Conservation (phyloP, 306 rosid species). For the Herpetospermum pedunculosum region DNA sequence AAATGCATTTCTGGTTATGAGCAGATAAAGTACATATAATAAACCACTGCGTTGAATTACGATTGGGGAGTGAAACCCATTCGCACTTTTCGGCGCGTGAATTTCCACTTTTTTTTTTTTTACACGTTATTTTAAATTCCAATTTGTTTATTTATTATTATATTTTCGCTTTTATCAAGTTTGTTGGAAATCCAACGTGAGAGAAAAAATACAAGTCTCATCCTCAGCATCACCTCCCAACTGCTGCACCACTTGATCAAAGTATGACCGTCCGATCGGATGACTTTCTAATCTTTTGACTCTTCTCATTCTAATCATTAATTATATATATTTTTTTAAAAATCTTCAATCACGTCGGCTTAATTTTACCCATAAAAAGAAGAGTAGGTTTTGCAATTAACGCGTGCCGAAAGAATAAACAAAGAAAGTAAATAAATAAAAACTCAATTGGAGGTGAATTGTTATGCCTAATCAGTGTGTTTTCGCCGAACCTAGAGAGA, state of each 20-base stretch:
- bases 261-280: background rate
- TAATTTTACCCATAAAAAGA: background rate
- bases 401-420: background rate
- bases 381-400: background rate
- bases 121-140: background rate
- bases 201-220: background rate
- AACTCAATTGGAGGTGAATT: too few relatives aligned
- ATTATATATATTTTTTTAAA: background rate
- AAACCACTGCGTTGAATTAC: background rate
- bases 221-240: background rate
- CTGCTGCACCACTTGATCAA: background rate
- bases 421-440: too few relatives aligned
- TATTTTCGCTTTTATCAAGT: conserved; percentile 3
- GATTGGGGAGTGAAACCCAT: background rate
- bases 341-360: background rate
- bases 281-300: background rate
- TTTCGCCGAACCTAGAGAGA: too few relatives aligned
- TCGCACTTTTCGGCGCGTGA: background rate
- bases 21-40: background rate
- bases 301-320: background rate
- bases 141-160: background rate
- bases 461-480: too few relatives aligned
- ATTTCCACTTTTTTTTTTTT: background rate
- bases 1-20: background rate
- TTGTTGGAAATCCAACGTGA: conserved; percentile 9